Evolutionary conservation across 1,139 yeast species (phyloP), one percentile per base, ranked within the genome.

Genomic region (Taphrina wiesneri): DNA sequence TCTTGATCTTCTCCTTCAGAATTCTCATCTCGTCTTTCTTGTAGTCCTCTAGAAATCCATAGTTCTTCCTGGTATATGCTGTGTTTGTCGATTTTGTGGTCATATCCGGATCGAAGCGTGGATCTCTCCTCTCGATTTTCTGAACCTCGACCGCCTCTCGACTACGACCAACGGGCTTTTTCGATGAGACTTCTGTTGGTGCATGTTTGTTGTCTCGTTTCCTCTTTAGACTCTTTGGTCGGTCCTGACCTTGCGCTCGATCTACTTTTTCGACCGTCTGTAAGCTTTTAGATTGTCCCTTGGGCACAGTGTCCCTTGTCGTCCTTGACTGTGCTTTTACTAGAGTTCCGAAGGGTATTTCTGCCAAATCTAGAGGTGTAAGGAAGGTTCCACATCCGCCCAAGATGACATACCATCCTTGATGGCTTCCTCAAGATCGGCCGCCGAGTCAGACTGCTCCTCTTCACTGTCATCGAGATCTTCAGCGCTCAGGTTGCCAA

Each of bases 41-140:
- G 75, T 92, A 92, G 53, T 88, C 92, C 76, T 92, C 96, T 69
- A 93, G 78, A 73, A 93, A 93, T 52, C 85, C 84, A 77, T 93
- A 93, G 73, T 92, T 86, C 72, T 85, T 84, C 66, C 97, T 81
- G 0, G 96, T 89, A 72, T 85, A 87, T 70, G 86, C 85, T 0
- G 96, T 91, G 0, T 95, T 83, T 15, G 39, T 25, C n/a, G 25
- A 25, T 13, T n/a, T 39, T 13, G 39, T 26, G 17, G 52, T 19
- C 30, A 26, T 21, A 17, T 51, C 47, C n/a, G 56, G 64, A 76
- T 92, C 97, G 75, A 93, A 93, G 71, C 99, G 81, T 39, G 95
- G 86, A 78, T 93, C 99, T 63, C 85, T 81, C 25, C 71, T 61
- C 15, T 67, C 66, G 19, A 68, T 66, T 47, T 65, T 69, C 21